Percentiles rank a stretch among this genome's conserved stretches.
These are phyloP conservation scores for Ammopiptanthus mongolicus DNA, from an alignment of 306 rosid species.

Conservation along the genomic window DNA sequence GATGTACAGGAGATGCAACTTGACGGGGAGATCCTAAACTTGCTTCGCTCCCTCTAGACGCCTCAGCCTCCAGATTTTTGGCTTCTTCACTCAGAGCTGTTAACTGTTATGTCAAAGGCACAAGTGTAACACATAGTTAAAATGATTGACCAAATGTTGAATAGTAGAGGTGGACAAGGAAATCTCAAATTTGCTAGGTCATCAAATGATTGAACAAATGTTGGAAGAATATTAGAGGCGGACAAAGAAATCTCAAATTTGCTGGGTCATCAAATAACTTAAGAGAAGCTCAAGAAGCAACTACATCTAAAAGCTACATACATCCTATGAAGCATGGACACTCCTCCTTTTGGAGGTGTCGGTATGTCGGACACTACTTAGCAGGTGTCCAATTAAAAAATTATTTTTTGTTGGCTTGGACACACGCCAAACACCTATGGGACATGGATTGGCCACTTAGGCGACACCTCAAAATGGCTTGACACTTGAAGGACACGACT, in stretches of 20 bases:
- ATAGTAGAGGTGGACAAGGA: background rate
- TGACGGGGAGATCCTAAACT: constrained; percentile 60
- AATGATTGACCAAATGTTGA: constrained; percentile 2
- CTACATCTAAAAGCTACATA: background rate
- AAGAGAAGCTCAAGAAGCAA: background rate
- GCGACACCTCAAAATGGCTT: too few species aligned
- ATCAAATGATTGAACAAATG: background rate
- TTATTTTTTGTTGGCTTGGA: too few species aligned
- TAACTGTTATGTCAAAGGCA: constrained; percentile 43
- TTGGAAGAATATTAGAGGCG: background rate
- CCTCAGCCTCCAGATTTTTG: constrained; percentile 57
- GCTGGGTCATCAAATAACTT: background rate
- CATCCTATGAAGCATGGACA: too few species aligned
- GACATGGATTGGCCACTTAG: too few species aligned
- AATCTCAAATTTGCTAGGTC: background rate
- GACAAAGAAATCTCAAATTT: background rate
- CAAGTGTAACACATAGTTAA: constrained; percentile 6
- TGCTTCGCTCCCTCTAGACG: constrained; percentile 45
- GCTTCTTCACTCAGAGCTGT: constrained; percentile 60
- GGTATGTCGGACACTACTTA: too few species aligned
- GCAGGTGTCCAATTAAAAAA: too few species aligned
- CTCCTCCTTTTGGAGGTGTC: too few species aligned
- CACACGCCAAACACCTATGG: too few species aligned
- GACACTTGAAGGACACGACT: too few species aligned
- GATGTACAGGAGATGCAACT: constrained; percentile 40